Conservation (phyloP, 2,329 filamentous ascomycete species). For the Xylaria hypoxylon region DNA sequence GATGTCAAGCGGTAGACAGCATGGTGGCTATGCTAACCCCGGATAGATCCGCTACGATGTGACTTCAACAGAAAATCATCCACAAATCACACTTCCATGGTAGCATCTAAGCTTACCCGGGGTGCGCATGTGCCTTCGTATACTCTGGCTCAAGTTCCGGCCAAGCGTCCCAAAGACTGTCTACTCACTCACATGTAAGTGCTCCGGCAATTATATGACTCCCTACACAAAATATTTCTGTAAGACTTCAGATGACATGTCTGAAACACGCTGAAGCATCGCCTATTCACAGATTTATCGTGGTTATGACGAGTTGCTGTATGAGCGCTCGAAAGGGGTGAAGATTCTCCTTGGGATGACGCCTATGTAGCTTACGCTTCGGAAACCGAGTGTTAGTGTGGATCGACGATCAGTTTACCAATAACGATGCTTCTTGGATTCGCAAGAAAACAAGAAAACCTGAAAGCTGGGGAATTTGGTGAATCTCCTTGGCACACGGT, state of each 20-base stretch:
- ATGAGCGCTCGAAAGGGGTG: neutral
- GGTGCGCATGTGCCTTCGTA: constrained; percentile 17
- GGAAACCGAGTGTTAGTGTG: constrained; percentile 30
- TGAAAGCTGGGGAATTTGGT: constrained; percentile 18
- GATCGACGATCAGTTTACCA: constrained; percentile 28
- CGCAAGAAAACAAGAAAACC: constrained; percentile 19
- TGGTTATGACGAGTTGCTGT: neutral
- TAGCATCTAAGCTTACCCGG: constrained; percentile 27
- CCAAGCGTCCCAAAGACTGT: constrained; percentile 5
- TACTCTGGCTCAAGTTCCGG: constrained; percentile 4
- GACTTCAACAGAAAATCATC: constrained; percentile 20
- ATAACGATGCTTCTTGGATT: constrained; percentile 12
- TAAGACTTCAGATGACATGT: neutral
- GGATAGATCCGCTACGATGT: constrained; percentile 39
- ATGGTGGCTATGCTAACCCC: constrained; percentile 34
- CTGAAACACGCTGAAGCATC: neutral
- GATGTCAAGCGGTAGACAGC: constrained; percentile 17
- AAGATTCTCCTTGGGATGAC: neutral
- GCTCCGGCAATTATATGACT: neutral
- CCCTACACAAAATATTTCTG: neutral
- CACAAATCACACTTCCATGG: constrained; percentile 27
- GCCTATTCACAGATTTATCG: neutral
- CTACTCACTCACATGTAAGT: constrained; percentile 5
- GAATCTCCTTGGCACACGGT: constrained; percentile 34
- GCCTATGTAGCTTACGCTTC: constrained; percentile 20